phyloP scores from a whole-genome alignment of 2,329 filamentous ascomycete species.

The Geosmithia putterillii region DNA sequence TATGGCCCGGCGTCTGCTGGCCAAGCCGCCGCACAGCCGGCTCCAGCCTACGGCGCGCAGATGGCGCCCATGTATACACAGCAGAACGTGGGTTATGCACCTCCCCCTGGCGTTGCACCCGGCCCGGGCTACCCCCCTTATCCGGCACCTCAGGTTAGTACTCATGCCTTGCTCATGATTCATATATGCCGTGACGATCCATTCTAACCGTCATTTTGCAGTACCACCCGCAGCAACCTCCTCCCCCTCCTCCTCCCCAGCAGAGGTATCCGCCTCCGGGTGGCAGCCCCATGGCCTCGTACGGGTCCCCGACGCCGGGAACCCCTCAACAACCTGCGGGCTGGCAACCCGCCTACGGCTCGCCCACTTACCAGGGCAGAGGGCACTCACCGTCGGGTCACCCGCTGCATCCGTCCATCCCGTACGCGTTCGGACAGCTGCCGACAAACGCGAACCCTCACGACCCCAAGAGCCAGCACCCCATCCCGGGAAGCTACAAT shows the following conservation, averaged over 20 bases:
- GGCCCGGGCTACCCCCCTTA: conserved; percentile 32
- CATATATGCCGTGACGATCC: conserved; percentile 1
- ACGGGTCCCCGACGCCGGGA: conserved; percentile 19
- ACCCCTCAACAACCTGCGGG: conserved; percentile 14
- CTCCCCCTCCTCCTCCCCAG: too few relatives aligned
- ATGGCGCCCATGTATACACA: not conserved
- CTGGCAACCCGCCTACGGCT: conserved; percentile 24
- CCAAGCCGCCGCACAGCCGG: conserved; percentile 26
- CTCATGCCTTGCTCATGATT: not conserved
- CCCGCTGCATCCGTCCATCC: conserved; percentile 20
- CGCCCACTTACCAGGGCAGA: conserved; percentile 8
- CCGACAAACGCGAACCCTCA: conserved; percentile 57
- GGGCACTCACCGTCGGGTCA: conserved; percentile 5
- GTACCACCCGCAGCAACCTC: conserved; percentile 18
- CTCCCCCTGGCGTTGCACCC: conserved; percentile 29
- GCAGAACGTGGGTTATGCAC: conserved; percentile 1
- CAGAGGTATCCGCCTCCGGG: conserved; percentile 16
- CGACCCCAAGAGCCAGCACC: conserved; percentile 65
- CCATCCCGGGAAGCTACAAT: conserved; percentile 73
- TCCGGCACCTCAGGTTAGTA: conserved; percentile 30
- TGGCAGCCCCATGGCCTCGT: conserved; percentile 22
- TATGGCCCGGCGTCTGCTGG: conserved; percentile 33
- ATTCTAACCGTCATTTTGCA: conserved; percentile 6
- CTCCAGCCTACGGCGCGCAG: not conserved
- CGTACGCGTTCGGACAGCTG: conserved; percentile 71